phyloP scores from a whole-genome alignment of 2,329 filamentous ascomycete genomes.

The Ceratocystis colombiana region DNA sequence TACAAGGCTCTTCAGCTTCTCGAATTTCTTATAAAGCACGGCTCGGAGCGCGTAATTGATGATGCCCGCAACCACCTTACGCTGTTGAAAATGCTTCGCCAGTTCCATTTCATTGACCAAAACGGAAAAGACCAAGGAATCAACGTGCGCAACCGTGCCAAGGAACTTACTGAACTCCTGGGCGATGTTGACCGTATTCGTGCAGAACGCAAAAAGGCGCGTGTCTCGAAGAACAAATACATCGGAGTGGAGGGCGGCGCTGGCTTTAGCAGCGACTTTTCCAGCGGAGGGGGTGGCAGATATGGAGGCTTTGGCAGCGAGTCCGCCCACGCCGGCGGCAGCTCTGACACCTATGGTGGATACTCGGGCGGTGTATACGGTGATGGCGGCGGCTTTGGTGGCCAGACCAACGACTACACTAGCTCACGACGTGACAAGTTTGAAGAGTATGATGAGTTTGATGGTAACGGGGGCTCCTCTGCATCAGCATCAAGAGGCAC shows the following conservation, averaged over 20 bases:
- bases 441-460: constrained; percentile 94
- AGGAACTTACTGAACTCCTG: constrained; percentile 89
- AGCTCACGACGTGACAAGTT: constrained; percentile 60
- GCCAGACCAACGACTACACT: constrained; percentile 60
- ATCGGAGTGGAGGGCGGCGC: constrained; percentile 81
- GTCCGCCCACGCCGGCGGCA: constrained; percentile 57
- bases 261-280: constrained; percentile 44
- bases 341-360: constrained; percentile 41
- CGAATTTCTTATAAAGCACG: constrained; percentile 95
- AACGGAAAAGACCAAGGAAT: constrained; percentile 98
- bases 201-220: constrained; percentile 76
- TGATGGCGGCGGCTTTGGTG: constrained; percentile 90
- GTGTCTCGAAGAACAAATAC: constrained; percentile 86
- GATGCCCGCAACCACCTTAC: constrained; percentile 92
- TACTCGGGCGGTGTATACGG: constrained; percentile 72
- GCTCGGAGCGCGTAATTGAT: constrained; percentile 93
- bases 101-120: constrained; percentile 92
- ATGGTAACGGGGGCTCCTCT: constrained; percentile 53
- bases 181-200: constrained; percentile 83
- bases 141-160: constrained; percentile 92
- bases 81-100: constrained; percentile 92
- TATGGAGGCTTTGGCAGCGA: constrained; percentile 93
- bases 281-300: constrained; percentile 43
- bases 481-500: constrained; percentile 41
- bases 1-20: constrained; percentile 97